Conservation (phyloP, 2,329 filamentous ascomycete genomes). For the Huntiella decipiens region DNA sequence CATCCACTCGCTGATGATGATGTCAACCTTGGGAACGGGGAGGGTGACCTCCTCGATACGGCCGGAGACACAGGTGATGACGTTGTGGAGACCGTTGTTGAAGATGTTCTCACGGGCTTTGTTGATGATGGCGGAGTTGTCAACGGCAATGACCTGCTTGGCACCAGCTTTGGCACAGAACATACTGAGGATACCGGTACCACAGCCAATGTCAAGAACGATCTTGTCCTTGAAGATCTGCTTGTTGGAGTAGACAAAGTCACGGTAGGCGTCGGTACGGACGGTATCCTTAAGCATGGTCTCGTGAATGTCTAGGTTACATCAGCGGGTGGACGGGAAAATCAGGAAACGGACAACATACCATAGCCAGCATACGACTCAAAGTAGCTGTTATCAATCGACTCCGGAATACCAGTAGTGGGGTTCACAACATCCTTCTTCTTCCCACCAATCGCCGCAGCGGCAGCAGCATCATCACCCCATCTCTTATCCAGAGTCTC, state of each 20-base stretch:
- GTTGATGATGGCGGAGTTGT: conserved; percentile 78
- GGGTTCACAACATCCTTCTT: conserved; percentile 14
- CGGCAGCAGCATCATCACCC: conserved; percentile 25
- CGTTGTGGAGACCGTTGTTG: conserved; percentile 54
- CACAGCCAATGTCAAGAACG: conserved; percentile 81
- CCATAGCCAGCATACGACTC: conserved; percentile 45
- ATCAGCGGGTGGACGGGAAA: not conserved
- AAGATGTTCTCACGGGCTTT: conserved; percentile 73
- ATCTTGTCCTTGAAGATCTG: conserved; percentile 69
- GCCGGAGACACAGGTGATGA: conserved; percentile 63
- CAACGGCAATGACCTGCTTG: conserved; percentile 70
- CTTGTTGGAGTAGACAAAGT: conserved; percentile 89
- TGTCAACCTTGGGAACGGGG: conserved; percentile 66
- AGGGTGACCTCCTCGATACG: conserved; percentile 73
- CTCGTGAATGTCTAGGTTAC: conserved; percentile 65
- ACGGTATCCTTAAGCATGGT: conserved; percentile 86
- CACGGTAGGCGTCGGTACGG: conserved; percentile 77
- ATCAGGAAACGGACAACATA: conserved; percentile 17
- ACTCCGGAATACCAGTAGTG: conserved; percentile 15
- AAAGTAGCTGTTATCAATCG: conserved; percentile 30
- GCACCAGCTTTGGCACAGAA: conserved; percentile 87
- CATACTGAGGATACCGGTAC: conserved; percentile 71
- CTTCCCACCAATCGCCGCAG: conserved; percentile 20
- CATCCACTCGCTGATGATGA: conserved; percentile 98
- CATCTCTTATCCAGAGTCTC: conserved; percentile 48